Percentiles rank a stretch among this genome's conserved stretches.
These are phyloP conservation scores for Hypoxylon sp. DNA, from an alignment of 2,329 filamentous ascomycete species.

Conservation along the genomic window DNA sequence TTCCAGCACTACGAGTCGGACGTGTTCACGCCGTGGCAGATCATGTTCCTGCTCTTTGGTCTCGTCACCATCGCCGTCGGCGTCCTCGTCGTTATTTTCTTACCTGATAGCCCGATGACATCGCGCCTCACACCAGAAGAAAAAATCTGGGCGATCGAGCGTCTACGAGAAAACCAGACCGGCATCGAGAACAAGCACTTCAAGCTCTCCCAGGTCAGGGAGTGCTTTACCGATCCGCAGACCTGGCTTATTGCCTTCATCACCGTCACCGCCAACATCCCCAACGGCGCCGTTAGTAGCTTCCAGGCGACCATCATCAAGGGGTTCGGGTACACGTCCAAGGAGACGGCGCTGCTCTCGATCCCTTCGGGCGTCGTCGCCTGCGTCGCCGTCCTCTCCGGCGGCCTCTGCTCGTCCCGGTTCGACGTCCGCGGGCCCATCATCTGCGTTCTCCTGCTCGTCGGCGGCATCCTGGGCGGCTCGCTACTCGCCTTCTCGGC, in stretches of 20 bases:
- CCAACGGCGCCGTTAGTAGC: constrained; percentile 57
- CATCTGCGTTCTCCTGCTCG: constrained; percentile 55
- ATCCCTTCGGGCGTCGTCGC: constrained; percentile 58
- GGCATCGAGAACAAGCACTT: constrained; percentile 49
- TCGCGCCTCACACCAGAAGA: constrained; percentile 43
- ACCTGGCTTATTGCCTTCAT: constrained; percentile 44
- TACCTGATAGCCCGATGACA: constrained; percentile 46
- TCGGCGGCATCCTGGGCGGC: constrained; percentile 61
- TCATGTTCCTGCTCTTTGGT: constrained; percentile 61
- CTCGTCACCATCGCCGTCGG: constrained; percentile 47
- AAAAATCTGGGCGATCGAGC: constrained; percentile 45
- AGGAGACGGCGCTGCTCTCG: constrained; percentile 58
- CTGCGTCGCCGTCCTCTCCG: constrained; percentile 55
- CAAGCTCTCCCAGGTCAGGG: constrained; percentile 42
- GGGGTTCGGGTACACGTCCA: constrained; percentile 57
- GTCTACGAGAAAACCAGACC: constrained; percentile 45
- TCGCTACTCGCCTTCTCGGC: constrained; percentile 55
- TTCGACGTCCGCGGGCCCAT: constrained; percentile 56
- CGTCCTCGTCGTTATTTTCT: constrained; percentile 38
- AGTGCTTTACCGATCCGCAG: constrained; percentile 45
- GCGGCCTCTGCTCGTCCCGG: constrained; percentile 54
- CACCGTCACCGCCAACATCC: constrained; percentile 41
- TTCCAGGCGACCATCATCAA: constrained; percentile 58
- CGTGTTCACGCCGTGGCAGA: constrained; percentile 62
- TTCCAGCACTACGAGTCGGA: constrained; percentile 61